Evolutionary conservation across 176 grass and related monocot species (phyloP), one percentile per base, ranked within the genome.

Genomic region (Carex pumila): DNA sequence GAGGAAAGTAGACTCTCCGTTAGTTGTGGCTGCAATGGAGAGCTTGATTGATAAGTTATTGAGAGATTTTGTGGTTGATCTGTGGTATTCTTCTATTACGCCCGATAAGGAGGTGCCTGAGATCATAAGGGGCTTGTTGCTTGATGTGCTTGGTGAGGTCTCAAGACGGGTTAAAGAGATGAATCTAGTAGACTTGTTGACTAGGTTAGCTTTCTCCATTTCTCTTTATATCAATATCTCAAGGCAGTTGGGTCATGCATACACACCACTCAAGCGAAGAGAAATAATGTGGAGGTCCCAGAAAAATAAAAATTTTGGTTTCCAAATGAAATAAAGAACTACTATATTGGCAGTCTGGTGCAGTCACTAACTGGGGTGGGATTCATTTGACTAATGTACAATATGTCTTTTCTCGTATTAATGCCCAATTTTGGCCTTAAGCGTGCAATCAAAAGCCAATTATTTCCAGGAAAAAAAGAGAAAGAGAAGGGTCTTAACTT

Each of bases 121-220:
- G 80, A 85, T 98, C 65, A 98, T 98, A 87, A 93, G 70, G 32
- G 77, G 86, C 30, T 85, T 98, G 81, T 89, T 98, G 86, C 89
- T 98, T 83, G 92, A 95, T 82, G 88, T 88, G 65, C 86, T 98
- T 85, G 93, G 88, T 81, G 96, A 98, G 88, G 36, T 95, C 80
- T 93, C 96, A 79, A 84, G 71, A 79, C 92, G 96, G 82, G 88
- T 83, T 31, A 98, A 95, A 82, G 88, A 93, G 59, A 88, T 98
- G 66, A 98, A 98, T 85, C 91, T 98, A 70, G 93, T 98, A 58
- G 96, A 98, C 71, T 88, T 98, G 86, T 79, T 98, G 85, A 95
- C 96, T 83, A 98, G 95, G 95, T 91, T 64, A 79, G 56, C 62
- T 18, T 76, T 70, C 22, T 52, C 61, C 80, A 64, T 47, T 36